These are phyloP conservation scores for Cubamyces lactineus DNA, from an alignment of 768 basidiomycete genomes.

Conservation along the genomic window DNA sequence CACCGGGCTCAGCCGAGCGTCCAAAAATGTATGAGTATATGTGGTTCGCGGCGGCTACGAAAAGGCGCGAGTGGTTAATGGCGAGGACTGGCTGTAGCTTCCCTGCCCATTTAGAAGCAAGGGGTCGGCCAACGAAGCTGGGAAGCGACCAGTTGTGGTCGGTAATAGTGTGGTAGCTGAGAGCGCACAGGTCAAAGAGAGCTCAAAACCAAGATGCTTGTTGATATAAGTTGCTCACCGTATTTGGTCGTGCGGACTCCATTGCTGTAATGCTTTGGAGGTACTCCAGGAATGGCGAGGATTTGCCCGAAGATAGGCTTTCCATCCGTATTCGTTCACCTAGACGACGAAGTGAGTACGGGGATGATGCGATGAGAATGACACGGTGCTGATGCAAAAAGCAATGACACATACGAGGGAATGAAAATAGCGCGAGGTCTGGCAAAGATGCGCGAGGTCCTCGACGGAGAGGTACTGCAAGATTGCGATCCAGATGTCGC, in stretches of 20 bases:
- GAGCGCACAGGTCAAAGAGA: too few relatives aligned
- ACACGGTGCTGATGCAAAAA: too few relatives aligned
- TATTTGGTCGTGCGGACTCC: constrained; percentile 48
- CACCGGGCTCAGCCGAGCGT: constrained; percentile 8
- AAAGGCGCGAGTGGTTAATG: constrained; percentile 54
- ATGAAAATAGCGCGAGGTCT: constrained; percentile 40
- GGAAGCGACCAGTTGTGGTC: constrained; percentile 56
- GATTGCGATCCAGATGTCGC: constrained; percentile 59
- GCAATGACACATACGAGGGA: constrained; percentile 45
- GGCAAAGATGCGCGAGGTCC: constrained; percentile 47
- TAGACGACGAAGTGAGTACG: constrained; percentile 32
- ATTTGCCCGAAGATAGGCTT: constrained; percentile 50
- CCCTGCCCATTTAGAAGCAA: constrained; percentile 59
- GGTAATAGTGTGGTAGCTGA: constrained; percentile 51
- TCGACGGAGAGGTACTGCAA: constrained; percentile 47
- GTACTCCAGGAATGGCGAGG: constrained; percentile 60
- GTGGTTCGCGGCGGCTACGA: constrained; percentile 61
- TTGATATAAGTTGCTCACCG: constrained; percentile 27
- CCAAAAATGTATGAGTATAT: constrained; percentile 63
- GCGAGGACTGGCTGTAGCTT: constrained; percentile 62
- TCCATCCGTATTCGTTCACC: constrained; percentile 69
- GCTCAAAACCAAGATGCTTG: too few relatives aligned
- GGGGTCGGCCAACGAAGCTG: constrained; percentile 64
- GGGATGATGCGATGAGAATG: constrained; percentile 5
- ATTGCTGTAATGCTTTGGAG: constrained; percentile 43